These are phyloP conservation scores for Apiospora sp. DNA, from an alignment of 2,329 filamentous ascomycete genomes.

Conservation along the genomic window DNA sequence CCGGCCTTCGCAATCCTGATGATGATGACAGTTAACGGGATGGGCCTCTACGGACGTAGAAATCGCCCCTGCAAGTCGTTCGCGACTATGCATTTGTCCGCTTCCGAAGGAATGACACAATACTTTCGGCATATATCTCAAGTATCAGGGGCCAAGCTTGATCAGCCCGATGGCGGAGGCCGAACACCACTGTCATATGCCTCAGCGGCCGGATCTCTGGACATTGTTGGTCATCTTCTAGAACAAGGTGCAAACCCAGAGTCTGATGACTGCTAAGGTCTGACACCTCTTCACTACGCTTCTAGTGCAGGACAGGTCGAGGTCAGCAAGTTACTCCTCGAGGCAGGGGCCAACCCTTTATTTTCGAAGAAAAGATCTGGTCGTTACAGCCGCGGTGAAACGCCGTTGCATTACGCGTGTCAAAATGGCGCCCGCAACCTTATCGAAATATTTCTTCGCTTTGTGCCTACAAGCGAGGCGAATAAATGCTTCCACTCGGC, in stretches of 20 bases:
- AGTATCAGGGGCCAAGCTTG: not conserved
- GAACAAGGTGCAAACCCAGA: constrained; percentile 12
- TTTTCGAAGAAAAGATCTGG: not conserved
- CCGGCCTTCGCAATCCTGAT: not conserved
- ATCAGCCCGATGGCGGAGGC: constrained; percentile 1
- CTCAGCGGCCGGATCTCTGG: constrained; percentile 7
- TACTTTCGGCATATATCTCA: not conserved
- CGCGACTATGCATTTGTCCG: not conserved
- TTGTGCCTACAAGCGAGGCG: not conserved
- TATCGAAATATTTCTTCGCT: not conserved
- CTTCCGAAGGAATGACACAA: not conserved
- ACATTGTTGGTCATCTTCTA: constrained; percentile 1
- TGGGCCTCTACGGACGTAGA: no score
- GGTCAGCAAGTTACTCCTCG: constrained; percentile 10
- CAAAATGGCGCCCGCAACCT: not conserved
- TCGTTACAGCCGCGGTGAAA: not conserved
- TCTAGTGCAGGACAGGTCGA: not conserved
- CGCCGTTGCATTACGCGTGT: not conserved
- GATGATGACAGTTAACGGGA: not conserved
- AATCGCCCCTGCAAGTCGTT: not conserved
- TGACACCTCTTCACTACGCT: constrained; percentile 24
- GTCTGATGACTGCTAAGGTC: not conserved
- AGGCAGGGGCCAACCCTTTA: constrained; percentile 8
- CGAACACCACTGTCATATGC: constrained; percentile 6
- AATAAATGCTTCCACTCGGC: constrained; percentile 1